Percentiles rank a stretch among this genome's conserved stretches.
Evolutionary conservation across 169 alveolate species (phyloP).

Genomic region (Eimeria maxima): DNA sequence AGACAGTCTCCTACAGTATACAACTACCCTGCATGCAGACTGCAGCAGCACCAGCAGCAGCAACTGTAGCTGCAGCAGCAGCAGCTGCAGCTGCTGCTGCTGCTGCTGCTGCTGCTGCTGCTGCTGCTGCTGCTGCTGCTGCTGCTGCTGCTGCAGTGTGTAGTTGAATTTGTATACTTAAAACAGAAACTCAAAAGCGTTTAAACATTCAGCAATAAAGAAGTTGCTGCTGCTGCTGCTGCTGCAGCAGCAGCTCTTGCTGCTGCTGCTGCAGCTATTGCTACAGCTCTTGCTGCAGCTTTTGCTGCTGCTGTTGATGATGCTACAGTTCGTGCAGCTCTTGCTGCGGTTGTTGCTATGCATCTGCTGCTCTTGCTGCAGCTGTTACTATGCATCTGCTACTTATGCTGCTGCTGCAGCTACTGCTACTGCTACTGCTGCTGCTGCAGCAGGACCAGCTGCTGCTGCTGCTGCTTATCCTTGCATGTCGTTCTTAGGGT

Average conservation of each 20-base stretch:
- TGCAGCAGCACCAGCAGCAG: too few species aligned
- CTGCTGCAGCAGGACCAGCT: too few species aligned
- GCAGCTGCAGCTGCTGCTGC: neutral
- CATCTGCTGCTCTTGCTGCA: neutral
- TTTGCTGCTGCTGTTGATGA: neutral
- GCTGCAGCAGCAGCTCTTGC: neutral
- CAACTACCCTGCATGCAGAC: neutral
- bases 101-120: too few species aligned
- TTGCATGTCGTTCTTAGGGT: neutral
- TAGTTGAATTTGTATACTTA: too few species aligned
- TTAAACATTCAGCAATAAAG: too few species aligned
- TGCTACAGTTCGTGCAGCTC: neutral
- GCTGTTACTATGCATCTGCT: too few species aligned
- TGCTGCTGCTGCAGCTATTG: neutral
- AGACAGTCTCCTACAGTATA: too few species aligned
- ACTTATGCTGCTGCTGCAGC: too few species aligned
- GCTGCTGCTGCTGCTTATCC: neutral
- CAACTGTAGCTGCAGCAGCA: neutral
- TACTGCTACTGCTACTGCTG: too few species aligned
- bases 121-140: too few species aligned
- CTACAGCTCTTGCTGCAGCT: conserved; percentile 23
- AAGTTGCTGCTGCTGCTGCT: neutral
- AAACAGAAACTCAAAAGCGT: too few species aligned
- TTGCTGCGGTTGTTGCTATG: conserved; percentile 5
- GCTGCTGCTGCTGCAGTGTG: too few species aligned